Evolutionary conservation across 202 grass and related monocot genomes (phyloP).

Genomic region (Sporobolus alterniflorus): DNA sequence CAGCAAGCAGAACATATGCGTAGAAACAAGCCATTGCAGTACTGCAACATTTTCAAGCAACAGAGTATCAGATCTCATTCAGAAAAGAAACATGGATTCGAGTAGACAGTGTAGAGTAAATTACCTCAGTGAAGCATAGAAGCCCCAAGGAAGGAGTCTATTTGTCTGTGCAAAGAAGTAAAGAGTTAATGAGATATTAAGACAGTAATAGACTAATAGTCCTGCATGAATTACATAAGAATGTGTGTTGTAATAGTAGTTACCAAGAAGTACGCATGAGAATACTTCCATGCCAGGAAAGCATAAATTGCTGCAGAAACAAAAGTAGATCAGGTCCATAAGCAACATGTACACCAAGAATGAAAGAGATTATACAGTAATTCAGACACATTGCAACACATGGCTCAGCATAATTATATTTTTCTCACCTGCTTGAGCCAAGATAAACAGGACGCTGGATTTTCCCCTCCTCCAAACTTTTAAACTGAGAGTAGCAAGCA

Average conservation of each 20-base stretch:
- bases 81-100: neutral
- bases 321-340: conserved; percentile 9
- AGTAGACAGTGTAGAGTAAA: neutral
- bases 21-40: conserved; percentile 84
- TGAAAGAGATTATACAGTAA: neutral
- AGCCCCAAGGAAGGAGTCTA: conserved; percentile 79
- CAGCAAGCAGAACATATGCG: conserved; percentile 73
- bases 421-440: conserved; percentile 78
- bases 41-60: conserved; percentile 49
- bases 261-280: conserved; percentile 75
- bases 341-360: neutral
- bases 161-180: conserved; percentile 64
- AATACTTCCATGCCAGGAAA: conserved; percentile 73
- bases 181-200: neutral
- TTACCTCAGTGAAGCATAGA: conserved; percentile 84
- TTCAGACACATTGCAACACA: neutral
- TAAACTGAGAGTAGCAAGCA: conserved; percentile 72
- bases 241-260: neutral
- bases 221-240: neutral
- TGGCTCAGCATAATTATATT: neutral
- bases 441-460: conserved; percentile 73
- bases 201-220: neutral
- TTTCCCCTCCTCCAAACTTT: conserved; percentile 71
- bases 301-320: conserved; percentile 64
- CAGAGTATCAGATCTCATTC: neutral